Base-by-base conservation (phyloP, 352 stramenopile species). In the Phytophthora hibernalis region DNA sequence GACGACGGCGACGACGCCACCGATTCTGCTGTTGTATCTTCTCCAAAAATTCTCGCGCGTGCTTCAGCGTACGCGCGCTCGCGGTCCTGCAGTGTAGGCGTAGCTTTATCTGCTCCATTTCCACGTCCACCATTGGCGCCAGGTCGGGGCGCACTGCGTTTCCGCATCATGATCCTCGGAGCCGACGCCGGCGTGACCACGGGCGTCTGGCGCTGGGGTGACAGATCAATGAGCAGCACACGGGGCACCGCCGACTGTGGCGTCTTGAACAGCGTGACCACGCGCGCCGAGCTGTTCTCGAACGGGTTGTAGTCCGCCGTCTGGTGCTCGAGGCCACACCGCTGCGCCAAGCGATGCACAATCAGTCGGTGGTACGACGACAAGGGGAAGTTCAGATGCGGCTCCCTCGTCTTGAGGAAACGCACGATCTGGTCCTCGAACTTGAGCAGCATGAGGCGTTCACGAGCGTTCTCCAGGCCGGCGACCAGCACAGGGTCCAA, bases 11-110 rank as follows among this genome's bases (percentile, higher is more conserved):
- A 73, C 10, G 70, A 62, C 11, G 74, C 68, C 4, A 63, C 54
- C 22, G 71, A 76, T 37, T 71, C 51, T 16, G 67, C 62, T 18
- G 58, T 61, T 2, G 43, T 77, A 22, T 88, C 83, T 52, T 92
- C 81, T 55, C 89, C 86, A 81, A 98, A 98, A 63, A 98, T 98
- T 11, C 96, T 83, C n/a, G 96, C 96, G 33, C 96, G 77, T 10
- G 96, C 94, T 69, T 98, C 96, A 6, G 94, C 96, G 65, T 98
- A 98, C 18, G 91, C 92, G 15, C 90, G 90, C 78, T 98, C 96
- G 21, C 92, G 95, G 72, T 98, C 96, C 62, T 95, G 82, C 43
- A 98, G 93, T 16, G 90, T 90, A 1, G 88, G 84, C 44, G 82
- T 78, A 31, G 78, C 77, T 49, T 81, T 93, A 40, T 87, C 74